Base-by-base conservation (phyloP, 208 protist species). In the Balamuthia mandrillaris region DNA sequence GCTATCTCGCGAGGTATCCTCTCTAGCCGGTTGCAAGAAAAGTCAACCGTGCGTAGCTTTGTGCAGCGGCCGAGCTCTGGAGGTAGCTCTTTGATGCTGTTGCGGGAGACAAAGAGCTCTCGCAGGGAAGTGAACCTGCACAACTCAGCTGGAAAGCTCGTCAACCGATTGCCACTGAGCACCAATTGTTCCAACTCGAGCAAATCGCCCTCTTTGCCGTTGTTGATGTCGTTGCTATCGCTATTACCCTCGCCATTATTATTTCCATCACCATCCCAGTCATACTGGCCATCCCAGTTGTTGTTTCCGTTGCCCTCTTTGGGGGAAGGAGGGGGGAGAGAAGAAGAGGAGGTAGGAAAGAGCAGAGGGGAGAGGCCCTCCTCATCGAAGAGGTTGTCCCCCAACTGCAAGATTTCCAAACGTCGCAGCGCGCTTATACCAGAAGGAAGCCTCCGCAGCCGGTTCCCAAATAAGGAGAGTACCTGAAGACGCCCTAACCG, bases 341-440 rank as follows among this genome's bases (percentile, higher is more conserved):
- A n/a, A n/a, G n/a, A n/a, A n/a, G n/a, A n/a, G n/a, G n/a, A n/a
- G n/a, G n/a, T n/a, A n/a, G n/a, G n/a, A n/a, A n/a, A n/a, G n/a
- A n/a, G n/a, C n/a, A 83, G 16, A 45, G 54, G 54, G 12, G 37
- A 33, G 10, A 63, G 21, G 6, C 77, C 77, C 24, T 21, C 21
- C 31, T 83, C 77, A 9, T 83, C 77, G n/a, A 83, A 31, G 12
- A 83, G 35, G 27, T 83, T 83, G 35, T 83, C 77, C 37, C 77
- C 77, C 77, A 83, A 49, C 14, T 42, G 68, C 2, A 83, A 7
- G 18, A 5, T 68, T 35, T 83, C 77, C 18, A 83, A n/a, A 35
- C 52, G 31, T 27, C 68, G 63, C 39, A 83, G 51, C 41, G 54
- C 14, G 39, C 54, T 41, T 10, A 83, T 18, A 16, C 77, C 77